Evolutionary conservation across 805 yeast genomes (phyloP).

Genomic region (Candida sanyiensis): DNA sequence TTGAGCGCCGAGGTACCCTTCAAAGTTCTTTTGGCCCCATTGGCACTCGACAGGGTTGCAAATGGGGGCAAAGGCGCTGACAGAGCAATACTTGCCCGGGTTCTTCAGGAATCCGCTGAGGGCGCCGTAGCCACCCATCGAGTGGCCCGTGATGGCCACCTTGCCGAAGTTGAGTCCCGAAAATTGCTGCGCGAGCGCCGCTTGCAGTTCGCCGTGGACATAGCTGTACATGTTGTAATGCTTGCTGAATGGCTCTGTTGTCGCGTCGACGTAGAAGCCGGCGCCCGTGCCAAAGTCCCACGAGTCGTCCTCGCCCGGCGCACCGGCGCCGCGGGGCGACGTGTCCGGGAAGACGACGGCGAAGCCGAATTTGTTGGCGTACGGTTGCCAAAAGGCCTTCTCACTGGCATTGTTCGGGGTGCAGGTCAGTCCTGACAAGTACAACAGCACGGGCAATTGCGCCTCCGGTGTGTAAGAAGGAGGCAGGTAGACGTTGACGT

Average conservation of each 20-base stretch:
- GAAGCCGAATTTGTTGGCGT: conserved; percentile 76
- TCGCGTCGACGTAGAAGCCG: conserved; percentile 88
- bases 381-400: conserved; percentile 81
- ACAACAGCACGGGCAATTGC: conserved; percentile 66
- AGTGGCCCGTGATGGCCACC: conserved; percentile 86
- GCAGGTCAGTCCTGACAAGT: conserved; percentile 87
- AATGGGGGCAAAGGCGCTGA: conserved; percentile 89
- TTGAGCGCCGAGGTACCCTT: conserved; percentile 68
- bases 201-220: conserved; percentile 62
- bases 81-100: conserved; percentile 70
- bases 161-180: conserved; percentile 53
- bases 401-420: conserved; percentile 91
- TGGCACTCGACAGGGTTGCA: conserved; percentile 68
- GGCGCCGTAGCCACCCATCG: conserved; percentile 99
- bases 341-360: conserved; percentile 95
- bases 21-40: conserved; percentile 88
- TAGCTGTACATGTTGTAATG: conserved; percentile 87
- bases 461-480: conserved; percentile 32
- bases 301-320: conserved; percentile 73
- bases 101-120: conserved; percentile 60
- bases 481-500: conserved; percentile 80
- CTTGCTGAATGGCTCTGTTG: conserved; percentile 59
- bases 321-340: conserved; percentile 81
- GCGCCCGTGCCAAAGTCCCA: conserved; percentile 96
- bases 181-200: conserved; percentile 35